Evolutionary conservation across 176 grass and related monocot genomes (phyloP).

Genomic region (Oryza punctata): DNA sequence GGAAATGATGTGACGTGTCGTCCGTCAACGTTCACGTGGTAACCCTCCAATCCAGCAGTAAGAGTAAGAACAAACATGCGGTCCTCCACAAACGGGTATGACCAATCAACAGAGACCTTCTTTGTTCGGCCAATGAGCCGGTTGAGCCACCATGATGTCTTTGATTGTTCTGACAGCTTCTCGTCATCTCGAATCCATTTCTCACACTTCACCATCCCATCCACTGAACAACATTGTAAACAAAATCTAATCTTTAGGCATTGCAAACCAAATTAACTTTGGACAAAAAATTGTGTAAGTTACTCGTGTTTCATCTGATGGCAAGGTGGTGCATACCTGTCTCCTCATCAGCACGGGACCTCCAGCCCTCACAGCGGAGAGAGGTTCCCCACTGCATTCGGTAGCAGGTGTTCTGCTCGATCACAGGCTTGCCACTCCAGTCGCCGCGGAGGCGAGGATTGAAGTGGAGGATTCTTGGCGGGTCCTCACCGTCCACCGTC

Average conservation of each 20-base stretch:
- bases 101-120: conserved; percentile 78
- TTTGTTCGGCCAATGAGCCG: conserved; percentile 79
- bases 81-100: conserved; percentile 84
- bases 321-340: conserved; percentile 48
- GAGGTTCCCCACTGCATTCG: conserved; percentile 94
- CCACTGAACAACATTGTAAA: conserved; percentile 56
- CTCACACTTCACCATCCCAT: conserved; percentile 90
- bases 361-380: conserved; percentile 79
- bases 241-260: conserved; percentile 22
- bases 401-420: conserved; percentile 99
- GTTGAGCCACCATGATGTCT: conserved; percentile 84
- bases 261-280: neutral
- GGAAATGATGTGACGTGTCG: conserved; percentile 90
- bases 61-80: conserved; percentile 92
- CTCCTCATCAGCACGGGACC: conserved; percentile 79
- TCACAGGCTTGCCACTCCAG: conserved; percentile 90
- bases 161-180: conserved; percentile 57
- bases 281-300: neutral
- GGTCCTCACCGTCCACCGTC: conserved; percentile 90
- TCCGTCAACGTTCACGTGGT: conserved; percentile 89
- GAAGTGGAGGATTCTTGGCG: conserved; percentile 92
- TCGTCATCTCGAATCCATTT: conserved; percentile 83
- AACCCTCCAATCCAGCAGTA: conserved; percentile 90
- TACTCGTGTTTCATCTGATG: neutral
- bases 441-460: conserved; percentile 90